Conservation (phyloP, 108 stramenopile species). For the Nannochloropsis salina region DNA sequence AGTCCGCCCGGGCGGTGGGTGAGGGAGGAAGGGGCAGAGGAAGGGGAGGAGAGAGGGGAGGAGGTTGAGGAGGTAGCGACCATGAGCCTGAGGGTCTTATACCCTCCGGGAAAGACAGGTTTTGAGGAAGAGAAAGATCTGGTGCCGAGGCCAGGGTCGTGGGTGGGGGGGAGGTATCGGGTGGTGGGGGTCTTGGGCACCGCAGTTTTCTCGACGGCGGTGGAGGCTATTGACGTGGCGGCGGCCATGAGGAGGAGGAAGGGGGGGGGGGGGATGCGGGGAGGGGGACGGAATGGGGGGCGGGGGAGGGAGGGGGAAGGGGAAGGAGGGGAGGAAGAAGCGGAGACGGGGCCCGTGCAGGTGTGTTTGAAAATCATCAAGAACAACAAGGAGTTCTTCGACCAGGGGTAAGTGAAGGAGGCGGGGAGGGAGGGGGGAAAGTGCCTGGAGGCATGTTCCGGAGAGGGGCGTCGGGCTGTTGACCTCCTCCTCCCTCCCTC, state of each 20-base stretch:
- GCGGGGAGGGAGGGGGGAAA: background rate
- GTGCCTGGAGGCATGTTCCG: no score
- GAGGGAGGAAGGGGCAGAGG: conserved; percentile 25
- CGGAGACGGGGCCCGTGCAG: conserved; percentile 57
- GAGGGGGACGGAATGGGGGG: conserved; percentile 43
- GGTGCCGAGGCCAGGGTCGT: conserved; percentile 20
- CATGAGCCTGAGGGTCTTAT: conserved; percentile 39
- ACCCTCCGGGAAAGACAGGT: conserved; percentile 43
- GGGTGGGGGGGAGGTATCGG: conserved; percentile 79
- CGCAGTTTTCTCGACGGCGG: conserved; percentile 89
- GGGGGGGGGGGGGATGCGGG: conserved; percentile 56
- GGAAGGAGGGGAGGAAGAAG: background rate
- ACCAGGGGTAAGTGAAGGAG: conserved; percentile 61
- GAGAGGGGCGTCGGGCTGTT: no score
- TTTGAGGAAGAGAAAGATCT: conserved; percentile 50
- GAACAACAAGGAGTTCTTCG: conserved; percentile 98
- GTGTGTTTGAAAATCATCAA: conserved; percentile 96
- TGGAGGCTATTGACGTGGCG: conserved; percentile 74
- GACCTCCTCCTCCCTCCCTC: no score
- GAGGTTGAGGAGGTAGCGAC: conserved; percentile 19
- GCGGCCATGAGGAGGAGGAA: conserved; percentile 18
- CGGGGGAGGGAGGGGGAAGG: background rate
- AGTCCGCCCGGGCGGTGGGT: background rate
- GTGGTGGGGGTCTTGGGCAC: conserved; percentile 81
- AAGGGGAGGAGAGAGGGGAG: background rate